Evolutionary conservation across 2,329 filamentous ascomycete species (phyloP).

Genomic region (Hymenoscyphus linearis): DNA sequence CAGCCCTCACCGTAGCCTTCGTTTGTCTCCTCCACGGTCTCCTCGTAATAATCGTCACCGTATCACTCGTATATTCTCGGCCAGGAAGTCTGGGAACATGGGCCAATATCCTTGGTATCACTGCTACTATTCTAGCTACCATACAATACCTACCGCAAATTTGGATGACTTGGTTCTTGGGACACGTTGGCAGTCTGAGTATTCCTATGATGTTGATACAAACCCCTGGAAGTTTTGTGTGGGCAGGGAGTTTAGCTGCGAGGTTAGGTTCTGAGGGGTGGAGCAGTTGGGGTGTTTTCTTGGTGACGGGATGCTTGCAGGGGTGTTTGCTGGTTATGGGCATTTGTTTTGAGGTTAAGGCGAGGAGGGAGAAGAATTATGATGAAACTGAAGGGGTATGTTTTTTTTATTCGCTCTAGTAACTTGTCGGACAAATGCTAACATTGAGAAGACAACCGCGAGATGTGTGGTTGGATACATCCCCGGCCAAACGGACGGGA

Average conservation of each 20-base stretch:
- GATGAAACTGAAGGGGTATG: conserved; percentile 5
- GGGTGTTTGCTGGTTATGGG: conserved; percentile 75
- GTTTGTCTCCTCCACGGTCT: conserved; percentile 72
- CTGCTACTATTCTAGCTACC: conserved; percentile 70
- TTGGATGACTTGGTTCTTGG: conserved; percentile 78
- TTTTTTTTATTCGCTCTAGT: neutral
- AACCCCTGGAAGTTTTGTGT: conserved; percentile 86
- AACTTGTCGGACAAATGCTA: neutral
- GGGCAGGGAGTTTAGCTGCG: conserved; percentile 76
- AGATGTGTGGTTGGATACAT: conserved; percentile 18
- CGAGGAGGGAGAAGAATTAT: conserved; percentile 16
- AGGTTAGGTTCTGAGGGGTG: conserved; percentile 78
- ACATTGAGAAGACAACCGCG: conserved; percentile 7
- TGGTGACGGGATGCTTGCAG: conserved; percentile 82
- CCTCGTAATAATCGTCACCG: conserved; percentile 62
- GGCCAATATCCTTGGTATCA: conserved; percentile 81
- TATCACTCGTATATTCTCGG: conserved; percentile 58
- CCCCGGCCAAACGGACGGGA: conserved; percentile 5
- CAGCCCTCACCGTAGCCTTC: conserved; percentile 69
- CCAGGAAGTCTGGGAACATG: conserved; percentile 65
- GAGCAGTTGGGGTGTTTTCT: conserved; percentile 92
- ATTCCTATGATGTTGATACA: conserved; percentile 99
- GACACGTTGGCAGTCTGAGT: conserved; percentile 84
- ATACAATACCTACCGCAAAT: conserved; percentile 96
- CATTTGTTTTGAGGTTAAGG: conserved; percentile 62